Conservation (phyloP, 352 stramenopile species). For the Phytopythium chamaehyphon region DNA sequence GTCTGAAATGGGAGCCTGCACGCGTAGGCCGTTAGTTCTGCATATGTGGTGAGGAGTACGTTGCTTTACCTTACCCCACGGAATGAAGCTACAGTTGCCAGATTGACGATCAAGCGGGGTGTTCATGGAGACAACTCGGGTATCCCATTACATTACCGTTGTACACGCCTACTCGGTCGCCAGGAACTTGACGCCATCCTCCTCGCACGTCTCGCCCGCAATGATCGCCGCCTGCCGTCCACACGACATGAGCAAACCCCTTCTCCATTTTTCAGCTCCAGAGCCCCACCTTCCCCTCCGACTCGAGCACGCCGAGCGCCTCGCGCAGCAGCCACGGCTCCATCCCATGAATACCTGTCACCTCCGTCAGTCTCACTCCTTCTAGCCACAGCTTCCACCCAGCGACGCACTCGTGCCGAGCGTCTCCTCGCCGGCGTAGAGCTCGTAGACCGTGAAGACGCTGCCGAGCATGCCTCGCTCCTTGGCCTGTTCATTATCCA, state of each 20-base stretch:
- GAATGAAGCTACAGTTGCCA: no score
- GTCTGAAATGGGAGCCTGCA: no score
- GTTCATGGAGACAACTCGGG: no score
- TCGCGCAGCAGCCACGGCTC: conserved; percentile 81
- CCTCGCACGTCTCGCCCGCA: conserved; percentile 72
- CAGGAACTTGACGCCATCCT: conserved; percentile 86
- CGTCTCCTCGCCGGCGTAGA: conserved; percentile 82
- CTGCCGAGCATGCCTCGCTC: conserved; percentile 74
- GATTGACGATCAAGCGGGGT: no score
- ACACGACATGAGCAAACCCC: not conserved
- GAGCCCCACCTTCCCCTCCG: conserved; percentile 56
- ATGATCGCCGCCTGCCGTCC: conserved; percentile 60
- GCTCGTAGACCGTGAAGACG: conserved; percentile 83
- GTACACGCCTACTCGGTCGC: conserved; percentile 42
- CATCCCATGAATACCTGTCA: conserved; percentile 71
- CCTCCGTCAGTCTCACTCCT: not conserved
- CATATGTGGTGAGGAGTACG: no score
- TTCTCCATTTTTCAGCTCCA: not conserved
- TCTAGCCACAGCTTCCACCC: not conserved
- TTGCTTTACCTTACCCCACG: no score
- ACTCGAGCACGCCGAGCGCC: conserved; percentile 67
- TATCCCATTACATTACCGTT: conserved; percentile 2
- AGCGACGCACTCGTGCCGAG: conserved; percentile 60
- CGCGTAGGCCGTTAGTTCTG: no score
- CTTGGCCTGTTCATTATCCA: conserved; percentile 31